Base-by-base conservation (phyloP, 2,329 filamentous ascomycete genomes). In the Paraphoma chrysanthemicola region DNA sequence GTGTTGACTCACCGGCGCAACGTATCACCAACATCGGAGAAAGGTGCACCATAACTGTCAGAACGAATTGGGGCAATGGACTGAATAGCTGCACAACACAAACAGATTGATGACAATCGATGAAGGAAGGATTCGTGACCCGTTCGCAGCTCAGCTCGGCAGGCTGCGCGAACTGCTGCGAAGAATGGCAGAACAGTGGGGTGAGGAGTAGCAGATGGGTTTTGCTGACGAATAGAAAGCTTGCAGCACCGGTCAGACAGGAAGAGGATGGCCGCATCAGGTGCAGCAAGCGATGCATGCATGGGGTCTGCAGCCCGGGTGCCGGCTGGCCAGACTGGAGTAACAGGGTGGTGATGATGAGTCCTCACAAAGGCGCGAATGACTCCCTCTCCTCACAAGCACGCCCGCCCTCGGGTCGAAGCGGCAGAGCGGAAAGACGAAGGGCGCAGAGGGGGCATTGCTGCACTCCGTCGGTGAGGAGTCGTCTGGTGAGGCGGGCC, bases 171-270 rank as follows among this genome's bases (percentile, higher is more conserved):
- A 71, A 69, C 69, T 67, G 56, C 57, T 67, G 60, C 56, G 52
- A 2, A 23, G 53, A 59, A 28, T 57, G 49, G 31, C 50, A 48
- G 51, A 48, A 56, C 52, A 48, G 51, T 51, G 48, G 36, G 45
- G 46, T 18, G 44, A 42, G 4, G n/a, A 46, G 51, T 52, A 42
- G 46, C 29, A 53, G 45, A 54, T 49, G 45, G 43, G 51, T 11
- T 48, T 39, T 47, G 59, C 67, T 64, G 65, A 54, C 66, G 59
- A 73, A 69, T 71, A 50, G 57, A 2, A 56, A 47, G 16, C 46
- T 33, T 17, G 14, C 16, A 62, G 47, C 57, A 63, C 72, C 72
- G 72, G 72, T 75, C 64, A 75, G 64, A 66, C 69, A 52, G 64
- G 64, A 70, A 54, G 44, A 69, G 68, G 30, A 63, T 62, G 62